Percentiles rank a stretch among this genome's conserved stretches.
Conservation (phyloP, 768 basidiomycete genomes). For the Boletellus sp. region DNA sequence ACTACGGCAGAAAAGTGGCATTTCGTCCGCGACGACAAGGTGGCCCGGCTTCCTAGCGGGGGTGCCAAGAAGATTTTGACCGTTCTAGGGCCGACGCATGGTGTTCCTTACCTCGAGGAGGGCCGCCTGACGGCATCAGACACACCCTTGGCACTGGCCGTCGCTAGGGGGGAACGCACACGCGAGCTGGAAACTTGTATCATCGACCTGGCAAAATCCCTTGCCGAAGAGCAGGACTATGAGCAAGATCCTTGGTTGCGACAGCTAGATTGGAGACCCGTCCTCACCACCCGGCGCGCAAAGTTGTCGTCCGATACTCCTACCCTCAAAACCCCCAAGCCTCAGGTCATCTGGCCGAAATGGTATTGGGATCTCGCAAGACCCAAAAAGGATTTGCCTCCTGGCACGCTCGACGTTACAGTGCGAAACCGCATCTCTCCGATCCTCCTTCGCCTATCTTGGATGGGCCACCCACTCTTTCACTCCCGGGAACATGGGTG, state of each 20-base stretch:
- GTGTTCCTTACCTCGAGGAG: constrained; percentile 40
- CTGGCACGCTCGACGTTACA: constrained; percentile 81
- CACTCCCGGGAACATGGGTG: constrained; percentile 87
- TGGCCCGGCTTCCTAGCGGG: constrained; percentile 42
- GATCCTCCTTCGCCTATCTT: constrained; percentile 79
- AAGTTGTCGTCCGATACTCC: not conserved
- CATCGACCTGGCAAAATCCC: constrained; percentile 38
- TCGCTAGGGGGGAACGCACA: constrained; percentile 44
- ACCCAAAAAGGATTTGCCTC: constrained; percentile 62
- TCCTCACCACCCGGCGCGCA: constrained; percentile 8
- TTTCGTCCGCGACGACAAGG: constrained; percentile 35
- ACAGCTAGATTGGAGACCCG: constrained; percentile 66
- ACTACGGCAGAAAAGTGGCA: constrained; percentile 65
- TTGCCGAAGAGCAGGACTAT: constrained; percentile 23
- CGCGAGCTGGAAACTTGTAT: constrained; percentile 36
- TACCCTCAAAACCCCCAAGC: constrained; percentile 28
- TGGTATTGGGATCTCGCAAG: constrained; percentile 93
- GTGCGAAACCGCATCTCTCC: constrained; percentile 80
- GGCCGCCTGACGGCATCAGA: constrained; percentile 43
- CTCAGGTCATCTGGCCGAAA: constrained; percentile 77
- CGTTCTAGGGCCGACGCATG: constrained; percentile 47
- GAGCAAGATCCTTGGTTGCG: constrained; percentile 51
- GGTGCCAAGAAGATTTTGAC: constrained; percentile 40
- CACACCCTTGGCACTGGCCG: constrained; percentile 39
- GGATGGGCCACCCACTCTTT: constrained; percentile 84